Conservation (phyloP, 139 green algal genomes). For the Pseudopediastrum boryanum region DNA sequence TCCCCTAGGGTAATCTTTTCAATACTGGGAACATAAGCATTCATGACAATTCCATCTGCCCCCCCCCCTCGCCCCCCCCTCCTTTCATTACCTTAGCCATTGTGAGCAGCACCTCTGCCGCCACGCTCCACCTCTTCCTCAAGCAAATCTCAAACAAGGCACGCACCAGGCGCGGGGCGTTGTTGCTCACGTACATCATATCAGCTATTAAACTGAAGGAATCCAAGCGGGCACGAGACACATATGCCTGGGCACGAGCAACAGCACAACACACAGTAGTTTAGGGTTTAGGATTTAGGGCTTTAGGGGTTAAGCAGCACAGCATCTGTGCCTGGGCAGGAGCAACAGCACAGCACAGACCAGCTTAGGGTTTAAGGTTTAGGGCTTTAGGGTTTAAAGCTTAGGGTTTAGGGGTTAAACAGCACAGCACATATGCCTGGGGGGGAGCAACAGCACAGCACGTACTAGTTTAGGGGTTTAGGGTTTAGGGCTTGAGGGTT, state of each 20-base stretch:
- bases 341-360: no score
- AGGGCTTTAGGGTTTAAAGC: not conserved
- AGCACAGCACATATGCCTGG: no score
- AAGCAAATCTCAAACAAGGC: conserved; percentile 96
- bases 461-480: no score
- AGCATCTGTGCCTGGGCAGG: no score
- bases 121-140: conserved; percentile 69
- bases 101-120: conserved; percentile 65
- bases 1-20: no score
- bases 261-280: no score
- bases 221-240: conserved; percentile 81
- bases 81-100: conserved; percentile 79
- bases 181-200: conserved; percentile 90
- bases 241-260: conserved; percentile 72
- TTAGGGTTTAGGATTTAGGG: conserved; percentile 1
- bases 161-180: conserved; percentile 87
- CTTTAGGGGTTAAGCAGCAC: no score
- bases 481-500: not conserved
- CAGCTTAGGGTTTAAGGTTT: no score
- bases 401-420: no score
- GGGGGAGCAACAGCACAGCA: no score
- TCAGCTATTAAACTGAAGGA: conserved; percentile 93
- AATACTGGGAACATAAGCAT: not conserved
- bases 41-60: not conserved
- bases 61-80: no score